Base-by-base conservation (phyloP, 73 alveolate species). In the Symbiodinium pilosum region DNA sequence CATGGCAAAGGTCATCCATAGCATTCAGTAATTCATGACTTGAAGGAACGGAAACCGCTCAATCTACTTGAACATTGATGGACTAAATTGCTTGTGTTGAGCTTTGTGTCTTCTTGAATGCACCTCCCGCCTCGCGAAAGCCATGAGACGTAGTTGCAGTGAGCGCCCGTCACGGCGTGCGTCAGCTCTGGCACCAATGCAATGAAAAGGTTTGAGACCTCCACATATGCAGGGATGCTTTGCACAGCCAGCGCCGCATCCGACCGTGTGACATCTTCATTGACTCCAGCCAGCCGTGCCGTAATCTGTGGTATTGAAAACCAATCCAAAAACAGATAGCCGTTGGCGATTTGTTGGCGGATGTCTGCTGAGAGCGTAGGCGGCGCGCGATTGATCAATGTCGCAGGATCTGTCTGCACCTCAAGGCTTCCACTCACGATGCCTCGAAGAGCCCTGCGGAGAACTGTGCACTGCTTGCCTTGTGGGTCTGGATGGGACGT, bases 261-360 rank as follows among this genome's bases (percentile, higher is more conserved):
- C 16, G 96, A 42, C 38, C 52, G 47, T 0, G 96, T 91, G 47
- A 42, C 51, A 34, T 83, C 77, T 64, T 69, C 88, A 32, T 69
- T 91, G 52, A 83, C 75, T 20, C 96, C 96, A n/a, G 47, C 96
- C 75, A 9, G 84, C 32, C 96, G 96, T 18, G 96, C 96, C 16
- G 96, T 91, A 43, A 91, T 16, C 87, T 91, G 96, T n/a, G 96
- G 96, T 18, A 91, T 91, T 4, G 96, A 87, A 36, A 91, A 91
- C 96, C 96, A 91, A 36, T 91, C 96, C 81, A 91, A 83, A 51
- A 91, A 91, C 20, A 91, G 47, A 75, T n/a, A 91, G 44, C 96
- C 96, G 0, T 41, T 75, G 38, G 42, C 11, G 18, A 91, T 30
- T 24, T 16, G 51, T 39, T 41, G 18, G 52, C 96, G 87, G 18